Evolutionary conservation across 208 protist genomes (phyloP).

Genomic region (Leishmania turanica): DNA sequence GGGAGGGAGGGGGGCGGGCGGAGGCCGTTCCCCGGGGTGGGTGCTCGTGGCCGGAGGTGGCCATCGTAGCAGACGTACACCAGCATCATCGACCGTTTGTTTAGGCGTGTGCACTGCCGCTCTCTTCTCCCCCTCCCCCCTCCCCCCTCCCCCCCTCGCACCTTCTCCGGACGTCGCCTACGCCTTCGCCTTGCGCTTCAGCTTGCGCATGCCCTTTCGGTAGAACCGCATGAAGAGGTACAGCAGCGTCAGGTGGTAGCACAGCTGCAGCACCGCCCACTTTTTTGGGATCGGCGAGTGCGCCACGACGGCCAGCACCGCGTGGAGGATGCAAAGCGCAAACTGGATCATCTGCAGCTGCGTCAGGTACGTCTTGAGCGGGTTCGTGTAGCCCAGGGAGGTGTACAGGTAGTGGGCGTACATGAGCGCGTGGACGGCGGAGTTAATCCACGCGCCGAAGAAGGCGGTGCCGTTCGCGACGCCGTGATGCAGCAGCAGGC

Average conservation of each 20-base stretch:
- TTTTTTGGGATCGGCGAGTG: constrained; percentile 61
- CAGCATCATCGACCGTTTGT: not conserved
- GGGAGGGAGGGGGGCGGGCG: not conserved
- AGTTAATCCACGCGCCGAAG: constrained; percentile 92
- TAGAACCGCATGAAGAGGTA: constrained; percentile 87
- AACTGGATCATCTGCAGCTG: constrained; percentile 91
- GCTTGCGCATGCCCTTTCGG: constrained; percentile 34
- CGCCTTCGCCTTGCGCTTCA: constrained; percentile 25
- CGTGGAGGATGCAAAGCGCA: constrained; percentile 81
- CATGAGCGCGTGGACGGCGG: constrained; percentile 89
- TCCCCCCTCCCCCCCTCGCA: not conserved
- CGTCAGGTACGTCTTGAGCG: constrained; percentile 86
- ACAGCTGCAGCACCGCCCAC: constrained; percentile 74
- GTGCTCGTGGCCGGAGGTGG: not conserved
- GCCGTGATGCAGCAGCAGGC: constrained; percentile 81
- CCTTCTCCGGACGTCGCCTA: not conserved
- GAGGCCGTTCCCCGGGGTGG: not conserved
- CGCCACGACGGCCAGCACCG: constrained; percentile 58
- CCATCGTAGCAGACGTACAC: not conserved
- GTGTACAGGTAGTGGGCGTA: constrained; percentile 93
- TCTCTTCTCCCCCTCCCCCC: too few relatives aligned
- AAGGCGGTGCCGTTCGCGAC: constrained; percentile 88
- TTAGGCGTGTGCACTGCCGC: not conserved
- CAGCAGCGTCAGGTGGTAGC: constrained; percentile 87
- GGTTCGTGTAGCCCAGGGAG: constrained; percentile 85